These are phyloP conservation scores for Tuber aestivum DNA, from an alignment of 495 filamentous ascomycete genomes.

Conservation along the genomic window DNA sequence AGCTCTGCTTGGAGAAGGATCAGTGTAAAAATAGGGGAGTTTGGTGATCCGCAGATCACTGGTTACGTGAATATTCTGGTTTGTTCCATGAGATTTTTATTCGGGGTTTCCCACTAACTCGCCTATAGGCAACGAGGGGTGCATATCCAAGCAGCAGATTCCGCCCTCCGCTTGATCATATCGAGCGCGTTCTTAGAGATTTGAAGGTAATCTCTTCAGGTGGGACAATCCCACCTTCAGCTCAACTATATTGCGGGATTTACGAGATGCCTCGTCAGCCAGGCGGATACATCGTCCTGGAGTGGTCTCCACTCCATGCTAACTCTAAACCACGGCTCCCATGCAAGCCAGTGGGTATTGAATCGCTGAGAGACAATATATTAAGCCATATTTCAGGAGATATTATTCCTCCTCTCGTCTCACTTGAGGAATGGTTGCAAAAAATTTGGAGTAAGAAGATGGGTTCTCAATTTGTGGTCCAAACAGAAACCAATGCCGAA, in stretches of 20 bases:
- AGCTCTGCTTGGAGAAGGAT: not conserved
- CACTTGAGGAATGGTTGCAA: not conserved
- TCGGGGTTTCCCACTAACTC: not conserved
- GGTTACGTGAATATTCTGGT: constrained; percentile 24
- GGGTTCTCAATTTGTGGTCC: not conserved
- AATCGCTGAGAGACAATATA: not conserved
- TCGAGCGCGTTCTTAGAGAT: constrained; percentile 10
- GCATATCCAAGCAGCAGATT: not conserved
- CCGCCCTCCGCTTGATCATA: too few relatives aligned
- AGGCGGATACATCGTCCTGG: constrained; percentile 4
- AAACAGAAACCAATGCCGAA: not conserved
- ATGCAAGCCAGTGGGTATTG: not conserved
- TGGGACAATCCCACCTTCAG: not conserved
- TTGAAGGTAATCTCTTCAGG: not conserved
- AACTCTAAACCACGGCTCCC: not conserved
- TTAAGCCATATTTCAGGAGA: not conserved
- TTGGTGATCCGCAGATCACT: not conserved
- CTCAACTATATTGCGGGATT: constrained; percentile 15
- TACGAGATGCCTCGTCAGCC: constrained; percentile 5
- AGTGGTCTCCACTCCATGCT: constrained; percentile 2
- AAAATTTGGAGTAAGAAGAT: not conserved
- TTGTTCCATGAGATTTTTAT: not conserved
- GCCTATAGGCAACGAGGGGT: not conserved
- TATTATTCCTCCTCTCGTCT: not conserved
- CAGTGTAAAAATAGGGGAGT: not conserved